A percentile compares a stretch with the other conserved stretches of the same genome.
These are phyloP conservation scores for Biscutella laevigata DNA, from an alignment of 441 rosid genomes.

Conservation along the genomic window DNA sequence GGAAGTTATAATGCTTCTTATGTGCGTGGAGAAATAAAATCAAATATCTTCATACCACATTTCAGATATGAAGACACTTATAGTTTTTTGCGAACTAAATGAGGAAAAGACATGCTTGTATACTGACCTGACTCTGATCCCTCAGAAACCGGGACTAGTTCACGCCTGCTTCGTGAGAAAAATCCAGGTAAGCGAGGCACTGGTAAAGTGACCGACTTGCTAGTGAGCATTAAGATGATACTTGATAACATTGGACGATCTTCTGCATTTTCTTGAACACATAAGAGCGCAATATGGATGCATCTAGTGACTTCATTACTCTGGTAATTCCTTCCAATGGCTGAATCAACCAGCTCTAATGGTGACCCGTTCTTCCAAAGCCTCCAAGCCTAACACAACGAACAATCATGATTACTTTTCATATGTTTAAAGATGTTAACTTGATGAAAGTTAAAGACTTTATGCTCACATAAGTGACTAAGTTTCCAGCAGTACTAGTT, in stretches of 20 bases:
- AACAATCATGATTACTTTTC: not conserved
- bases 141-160: not conserved
- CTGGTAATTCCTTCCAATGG: not conserved
- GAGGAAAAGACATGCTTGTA: constrained; percentile 9
- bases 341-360: constrained; percentile 21
- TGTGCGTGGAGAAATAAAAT: not conserved
- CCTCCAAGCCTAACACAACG: constrained; percentile 29
- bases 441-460: not conserved
- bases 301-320: constrained; percentile 31
- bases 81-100: constrained; percentile 8
- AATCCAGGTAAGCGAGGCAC: constrained; percentile 11
- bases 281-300: constrained; percentile 31
- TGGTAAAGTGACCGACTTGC: constrained; percentile 17
- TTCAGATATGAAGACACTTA: not conserved
- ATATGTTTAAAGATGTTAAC: not conserved
- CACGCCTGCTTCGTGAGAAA: not conserved
- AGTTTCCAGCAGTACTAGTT: constrained; percentile 16
- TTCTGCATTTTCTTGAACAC: constrained; percentile 31
- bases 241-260: constrained; percentile 31
- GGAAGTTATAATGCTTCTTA: not conserved
- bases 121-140: not conserved
- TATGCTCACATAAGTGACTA: constrained; percentile 21
- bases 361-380: constrained; percentile 30
- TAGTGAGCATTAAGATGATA: constrained; percentile 21
- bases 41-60: not conserved